These are phyloP conservation scores for Syzygium aromaticum DNA, from an alignment of 345 rosid species.

Conservation along the genomic window DNA sequence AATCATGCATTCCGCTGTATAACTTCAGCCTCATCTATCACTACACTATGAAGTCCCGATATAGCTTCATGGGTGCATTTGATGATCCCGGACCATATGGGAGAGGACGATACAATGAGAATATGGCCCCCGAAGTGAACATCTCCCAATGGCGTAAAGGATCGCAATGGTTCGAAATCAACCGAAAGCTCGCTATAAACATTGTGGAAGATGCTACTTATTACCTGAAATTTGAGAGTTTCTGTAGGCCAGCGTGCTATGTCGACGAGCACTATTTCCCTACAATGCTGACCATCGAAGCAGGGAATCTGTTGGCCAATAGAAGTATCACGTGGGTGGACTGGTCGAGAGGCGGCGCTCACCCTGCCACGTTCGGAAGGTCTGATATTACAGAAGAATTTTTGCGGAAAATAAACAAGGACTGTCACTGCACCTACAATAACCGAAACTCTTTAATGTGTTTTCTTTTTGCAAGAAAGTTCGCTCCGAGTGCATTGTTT, in stretches of 20 bases:
- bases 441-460: conserved; percentile 20
- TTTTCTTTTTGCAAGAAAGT: not conserved
- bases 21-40: conserved; percentile 63
- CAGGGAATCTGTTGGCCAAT: conserved; percentile 55
- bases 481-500: not conserved
- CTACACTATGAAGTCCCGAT: conserved; percentile 49
- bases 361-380: conserved; percentile 86
- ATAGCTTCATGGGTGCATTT: conserved; percentile 81
- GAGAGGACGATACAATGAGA: conserved; percentile 67
- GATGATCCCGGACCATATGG: conserved; percentile 88
- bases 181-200: conserved; percentile 58
- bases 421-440: conserved; percentile 53
- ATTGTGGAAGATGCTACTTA: conserved; percentile 58
- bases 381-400: conserved; percentile 60
- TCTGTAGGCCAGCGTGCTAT: conserved; percentile 83
- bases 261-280: conserved; percentile 97
- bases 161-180: conserved; percentile 90
- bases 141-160: conserved; percentile 85
- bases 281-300: conserved; percentile 78
- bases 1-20: conserved; percentile 88
- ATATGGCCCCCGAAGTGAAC: conserved; percentile 77
- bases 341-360: conserved; percentile 96
- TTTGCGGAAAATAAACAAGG: conserved; percentile 29
- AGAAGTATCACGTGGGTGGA: conserved; percentile 91
- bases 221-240: conserved; percentile 57